phyloP scores from a whole-genome alignment of 306 rosid species.

The Medicago arabica region DNA sequence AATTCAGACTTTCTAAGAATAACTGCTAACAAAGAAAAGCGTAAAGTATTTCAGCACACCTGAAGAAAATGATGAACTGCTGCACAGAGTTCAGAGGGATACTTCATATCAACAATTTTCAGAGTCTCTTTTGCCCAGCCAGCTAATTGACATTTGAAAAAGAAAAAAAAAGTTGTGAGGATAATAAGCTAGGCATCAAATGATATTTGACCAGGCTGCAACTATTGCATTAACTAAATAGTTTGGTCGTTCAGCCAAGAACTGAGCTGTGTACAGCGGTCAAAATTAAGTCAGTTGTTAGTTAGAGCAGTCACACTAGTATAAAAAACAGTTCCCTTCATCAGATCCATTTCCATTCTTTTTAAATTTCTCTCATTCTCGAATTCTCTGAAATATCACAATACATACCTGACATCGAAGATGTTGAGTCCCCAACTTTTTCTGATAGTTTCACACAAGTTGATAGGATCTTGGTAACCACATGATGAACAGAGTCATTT shows the following conservation, averaged over 20 bases:
- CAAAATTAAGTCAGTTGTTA: not conserved
- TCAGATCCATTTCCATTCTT: not conserved
- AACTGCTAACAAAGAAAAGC: slow-evolving; percentile 14
- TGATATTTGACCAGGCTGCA: not conserved
- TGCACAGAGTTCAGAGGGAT: slow-evolving; percentile 78
- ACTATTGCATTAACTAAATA: not conserved
- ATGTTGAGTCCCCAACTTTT: slow-evolving; percentile 48
- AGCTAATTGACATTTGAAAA: slow-evolving; percentile 57
- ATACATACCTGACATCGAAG: slow-evolving; percentile 63
- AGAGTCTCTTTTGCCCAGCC: slow-evolving; percentile 74
- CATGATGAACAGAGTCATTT: slow-evolving; percentile 55
- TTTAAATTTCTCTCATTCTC: not conserved
- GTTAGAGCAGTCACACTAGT: not conserved
- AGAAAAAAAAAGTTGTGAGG: slow-evolving; percentile 31
- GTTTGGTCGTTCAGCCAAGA: not conserved
- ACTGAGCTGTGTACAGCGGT: not conserved
- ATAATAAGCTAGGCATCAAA: slow-evolving; percentile 40
- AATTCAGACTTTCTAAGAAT: slow-evolving; percentile 22
- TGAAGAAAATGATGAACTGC: slow-evolving; percentile 78
- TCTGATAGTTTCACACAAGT: slow-evolving; percentile 66
- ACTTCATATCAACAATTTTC: slow-evolving; percentile 59
- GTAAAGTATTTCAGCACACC: slow-evolving; percentile 49
- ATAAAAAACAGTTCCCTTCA: not conserved
- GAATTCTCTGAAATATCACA: slow-evolving; percentile 26
- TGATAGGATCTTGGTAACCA: slow-evolving; percentile 65